Base-by-base conservation (phyloP, 495 filamentous ascomycete genomes). In the Xylaria nigripes region DNA sequence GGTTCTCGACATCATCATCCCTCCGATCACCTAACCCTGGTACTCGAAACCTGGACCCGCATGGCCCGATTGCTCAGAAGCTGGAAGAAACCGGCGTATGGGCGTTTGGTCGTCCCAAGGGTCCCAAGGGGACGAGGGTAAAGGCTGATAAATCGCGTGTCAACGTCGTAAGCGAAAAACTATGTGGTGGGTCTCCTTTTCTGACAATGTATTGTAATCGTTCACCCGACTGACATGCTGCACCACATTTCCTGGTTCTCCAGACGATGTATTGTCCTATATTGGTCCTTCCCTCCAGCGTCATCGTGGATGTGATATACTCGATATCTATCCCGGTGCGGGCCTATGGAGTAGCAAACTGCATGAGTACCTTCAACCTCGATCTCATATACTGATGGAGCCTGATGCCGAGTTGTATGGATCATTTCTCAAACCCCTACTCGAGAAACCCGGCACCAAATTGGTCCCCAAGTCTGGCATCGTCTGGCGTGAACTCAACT, bases 311-410 rank as follows among this genome's bases (percentile, higher is more conserved):
- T 82, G 89, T 61, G 88, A 90, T 56, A 77, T 97, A 48, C 72
- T 97, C 57, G 92, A 97, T 62, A 70, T 95, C 36, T 86, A 87
- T 71, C 92, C 92, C 1, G 88, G 87, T 22, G 59, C 65, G 19
- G 88, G 89, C 13, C 29, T 92, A 7, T 87, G 81, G 75, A 96
- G 91, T 8, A 70, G 74, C 5, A 87, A 85, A 59, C 61, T 96
- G 5, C 82, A 94, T 61, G 77, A 89, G 1, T 70, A 75, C 34
- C 70, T 97, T 29, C 68, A 86, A 58, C 92, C 92, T 16, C 81
- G 86, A 44, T 81, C 77, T 0, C 92, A 97, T 74, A 68, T 96
- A 27, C 71, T 97, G 46, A 66, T 96, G 54, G 89, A 95, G 56
- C 83, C 83, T 1, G 74, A 82, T 43, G 54, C 70, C 1, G 51